Evolutionary conservation across 1,284 basidiomycete species (phyloP), one percentile per base, ranked within the genome.

Genomic region (Cryptococcus sp.): DNA sequence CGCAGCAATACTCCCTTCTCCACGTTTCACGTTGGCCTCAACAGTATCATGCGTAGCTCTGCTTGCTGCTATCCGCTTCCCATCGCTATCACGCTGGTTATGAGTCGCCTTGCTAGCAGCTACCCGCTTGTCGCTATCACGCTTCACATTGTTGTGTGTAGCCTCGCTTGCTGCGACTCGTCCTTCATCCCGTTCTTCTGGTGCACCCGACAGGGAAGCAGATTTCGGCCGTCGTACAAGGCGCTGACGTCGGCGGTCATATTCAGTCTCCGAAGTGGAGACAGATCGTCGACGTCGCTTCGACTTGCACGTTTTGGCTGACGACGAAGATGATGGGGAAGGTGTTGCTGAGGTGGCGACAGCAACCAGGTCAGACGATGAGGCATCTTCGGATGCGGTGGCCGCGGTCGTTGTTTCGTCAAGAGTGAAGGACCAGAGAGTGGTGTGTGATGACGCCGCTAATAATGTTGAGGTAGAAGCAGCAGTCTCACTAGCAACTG

Each of bases 101-200:
- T 61, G 56, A n/a, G 52, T 55, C 11, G 60, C 60, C 26, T 51
- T 52, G 26, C 48, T 48, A 34, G 56, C 56, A 22, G 60, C 60
- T 17, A 55, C 49, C 37, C 50, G 34, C 29, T 54, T 51, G 22
- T 25, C 19, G 7, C 41, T 47, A 20, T 40, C 47, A 6, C 50
- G 34, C 16, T n/a, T 39, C 19, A 20, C 48, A 20, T 19, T 25
- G 26, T 54, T 23, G 48, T 62, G 60, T 16, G 46, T 50, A 49
- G 60, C 60, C 50, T 55, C 54, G 23, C 43, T 53, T n/a, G 57
- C 60, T 26, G 60, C 60, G 6, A 58, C 50, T 15, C 60, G 41
- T 45, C 50, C 55, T 13, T 34, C 23, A 17, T 34, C 37, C 26
- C 57, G 17, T 16, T 26, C 50, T 10, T 43, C 50, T 10, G 19